Evolutionary conservation across 129 eudicot species (phyloP).

Genomic region (Saposhnikovia divaricata): DNA sequence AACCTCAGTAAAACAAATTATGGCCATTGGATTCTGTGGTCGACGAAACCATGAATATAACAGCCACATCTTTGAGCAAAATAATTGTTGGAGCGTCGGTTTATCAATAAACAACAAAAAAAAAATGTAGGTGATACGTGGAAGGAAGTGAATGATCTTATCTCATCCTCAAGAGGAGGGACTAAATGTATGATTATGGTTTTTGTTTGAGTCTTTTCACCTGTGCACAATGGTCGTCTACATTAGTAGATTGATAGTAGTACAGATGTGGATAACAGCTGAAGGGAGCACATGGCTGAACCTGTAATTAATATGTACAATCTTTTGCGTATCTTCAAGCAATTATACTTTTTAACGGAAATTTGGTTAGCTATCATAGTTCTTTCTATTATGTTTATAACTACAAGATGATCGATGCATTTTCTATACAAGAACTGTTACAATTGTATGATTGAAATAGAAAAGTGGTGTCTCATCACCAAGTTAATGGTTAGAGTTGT

Average conservation of each 20-base stretch:
- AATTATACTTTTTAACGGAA: too few species aligned
- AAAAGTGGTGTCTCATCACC: too few species aligned
- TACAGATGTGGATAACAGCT: neutral
- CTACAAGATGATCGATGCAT: too few species aligned
- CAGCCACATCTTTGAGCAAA: conserved; percentile 23
- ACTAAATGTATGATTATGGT: conserved; percentile 20
- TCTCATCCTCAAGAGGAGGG: conserved; percentile 35
- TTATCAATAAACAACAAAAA: conserved; percentile 28
- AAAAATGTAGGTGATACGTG: conserved; percentile 35
- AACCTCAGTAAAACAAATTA: conserved; percentile 1
- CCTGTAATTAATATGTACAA: neutral
- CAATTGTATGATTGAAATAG: too few species aligned
- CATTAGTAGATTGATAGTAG: neutral
- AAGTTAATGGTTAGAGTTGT: too few species aligned
- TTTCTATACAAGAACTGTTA: too few species aligned
- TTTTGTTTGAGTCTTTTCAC: neutral
- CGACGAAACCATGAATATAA: conserved; percentile 8
- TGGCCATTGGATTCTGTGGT: conserved; percentile 36
- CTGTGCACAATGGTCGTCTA: neutral
- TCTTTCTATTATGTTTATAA: too few species aligned
- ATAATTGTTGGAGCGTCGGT: conserved; percentile 8
- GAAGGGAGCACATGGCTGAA: neutral
- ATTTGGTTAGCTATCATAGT: too few species aligned
- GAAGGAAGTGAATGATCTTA: conserved; percentile 22
- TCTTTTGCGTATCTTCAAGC: neutral